Evolutionary conservation across 1,139 yeast genomes (phyloP).

Genomic region (Pneumocystis murina): DNA sequence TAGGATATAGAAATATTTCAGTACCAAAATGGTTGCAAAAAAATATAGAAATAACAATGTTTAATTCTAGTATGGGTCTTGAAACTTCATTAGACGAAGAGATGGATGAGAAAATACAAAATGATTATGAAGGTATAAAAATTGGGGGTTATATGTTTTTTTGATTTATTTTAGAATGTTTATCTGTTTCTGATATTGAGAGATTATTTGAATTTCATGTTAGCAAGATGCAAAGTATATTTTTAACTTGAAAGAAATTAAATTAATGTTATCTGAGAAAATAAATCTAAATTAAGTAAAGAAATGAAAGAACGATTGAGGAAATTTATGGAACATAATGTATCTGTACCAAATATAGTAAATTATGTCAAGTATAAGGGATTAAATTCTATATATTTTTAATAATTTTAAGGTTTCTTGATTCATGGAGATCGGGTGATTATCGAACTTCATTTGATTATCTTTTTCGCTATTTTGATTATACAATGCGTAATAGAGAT

Average conservation of each 20-base stretch:
- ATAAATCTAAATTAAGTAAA: neutral
- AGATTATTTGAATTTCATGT: neutral
- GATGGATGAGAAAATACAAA: neutral
- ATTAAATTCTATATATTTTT: neutral
- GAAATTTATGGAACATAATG: neutral
- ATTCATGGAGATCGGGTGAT: slow-evolving; percentile 45
- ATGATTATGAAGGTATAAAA: neutral
- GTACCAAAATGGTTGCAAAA: neutral
- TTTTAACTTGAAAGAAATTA: neutral
- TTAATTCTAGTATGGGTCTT: neutral
- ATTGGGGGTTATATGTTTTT: too few relatives aligned
- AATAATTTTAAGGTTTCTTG: slow-evolving; percentile 24
- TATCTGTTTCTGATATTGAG: neutral
- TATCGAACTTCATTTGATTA: slow-evolving; percentile 61
- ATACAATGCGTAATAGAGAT: slow-evolving; percentile 58
- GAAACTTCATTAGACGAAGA: neutral
- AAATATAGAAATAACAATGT: neutral
- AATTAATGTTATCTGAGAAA: neutral
- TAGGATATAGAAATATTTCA: slow-evolving; percentile 2
- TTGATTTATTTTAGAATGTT: neutral
- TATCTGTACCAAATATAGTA: neutral
- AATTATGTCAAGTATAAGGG: neutral
- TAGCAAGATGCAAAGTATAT: slow-evolving; percentile 1
- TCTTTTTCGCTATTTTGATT: slow-evolving; percentile 72
- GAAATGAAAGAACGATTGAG: neutral